These are phyloP conservation scores for Mesembryanthemum crystallinum DNA, from an alignment of 148 eudicot genomes.

Conservation along the genomic window DNA sequence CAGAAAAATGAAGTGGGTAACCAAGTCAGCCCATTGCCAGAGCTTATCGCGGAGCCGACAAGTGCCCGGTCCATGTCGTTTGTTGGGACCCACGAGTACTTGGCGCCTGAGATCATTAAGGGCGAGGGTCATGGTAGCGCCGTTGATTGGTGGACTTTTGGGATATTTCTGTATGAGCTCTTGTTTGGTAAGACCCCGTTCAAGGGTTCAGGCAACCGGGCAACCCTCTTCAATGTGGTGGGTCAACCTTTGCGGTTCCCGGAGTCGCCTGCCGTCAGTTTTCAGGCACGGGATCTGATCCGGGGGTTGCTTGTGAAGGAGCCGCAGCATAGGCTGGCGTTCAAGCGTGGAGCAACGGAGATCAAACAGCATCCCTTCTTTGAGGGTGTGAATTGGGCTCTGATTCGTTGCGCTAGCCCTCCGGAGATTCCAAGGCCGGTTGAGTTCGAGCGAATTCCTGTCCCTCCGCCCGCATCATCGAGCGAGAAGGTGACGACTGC, in stretches of 20 bases:
- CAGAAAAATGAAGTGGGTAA: slow-evolving; percentile 61
- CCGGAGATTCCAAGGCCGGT: slow-evolving; percentile 79
- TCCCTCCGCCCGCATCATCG: slow-evolving; percentile 43
- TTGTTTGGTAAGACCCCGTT: slow-evolving; percentile 91
- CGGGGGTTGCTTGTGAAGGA: slow-evolving; percentile 88
- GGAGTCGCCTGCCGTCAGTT: slow-evolving; percentile 77
- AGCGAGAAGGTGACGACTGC: slow-evolving; percentile 44
- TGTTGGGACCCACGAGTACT: slow-evolving; percentile 91
- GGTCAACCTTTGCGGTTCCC: slow-evolving; percentile 86
- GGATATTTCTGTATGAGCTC: slow-evolving; percentile 80
- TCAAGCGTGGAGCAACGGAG: slow-evolving; percentile 88
- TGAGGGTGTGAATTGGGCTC: slow-evolving; percentile 94
- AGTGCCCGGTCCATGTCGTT: slow-evolving; percentile 93
- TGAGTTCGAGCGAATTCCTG: slow-evolving; percentile 55
- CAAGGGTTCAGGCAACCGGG: slow-evolving; percentile 83
- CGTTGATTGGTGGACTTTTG: slow-evolving; percentile 98
- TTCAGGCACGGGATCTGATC: slow-evolving; percentile 79
- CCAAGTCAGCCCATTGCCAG: slow-evolving; percentile 83
- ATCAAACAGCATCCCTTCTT: slow-evolving; percentile 96
- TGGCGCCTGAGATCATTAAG: slow-evolving; percentile 90
- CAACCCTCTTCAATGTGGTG: slow-evolving; percentile 83
- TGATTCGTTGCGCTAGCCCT: slow-evolving; percentile 90
- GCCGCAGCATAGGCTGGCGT: slow-evolving; percentile 82
- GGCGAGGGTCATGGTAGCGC: slow-evolving; percentile 98
- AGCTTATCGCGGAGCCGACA: slow-evolving; percentile 91